Evolutionary conservation across 306 rosid genomes (phyloP), one percentile per base, ranked within the genome.

Genomic region (Cicer judaicum): DNA sequence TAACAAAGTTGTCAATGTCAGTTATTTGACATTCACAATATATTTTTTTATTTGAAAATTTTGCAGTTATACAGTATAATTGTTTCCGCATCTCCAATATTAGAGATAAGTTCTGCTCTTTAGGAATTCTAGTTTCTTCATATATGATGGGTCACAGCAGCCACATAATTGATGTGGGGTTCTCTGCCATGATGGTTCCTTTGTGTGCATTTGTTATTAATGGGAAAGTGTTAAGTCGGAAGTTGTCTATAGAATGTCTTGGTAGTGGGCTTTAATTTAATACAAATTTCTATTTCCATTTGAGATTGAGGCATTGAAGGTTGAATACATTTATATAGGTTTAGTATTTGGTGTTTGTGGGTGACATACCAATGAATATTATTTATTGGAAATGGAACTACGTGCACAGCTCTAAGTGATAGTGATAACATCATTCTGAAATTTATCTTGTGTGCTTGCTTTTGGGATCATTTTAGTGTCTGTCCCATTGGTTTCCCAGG

Each of bases 51-150:
- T 55, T 46, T 54, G 49, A 78, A 60, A 42, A 57, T 57, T 40
- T 40, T 39, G 19, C 16, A n/a, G 11, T 34, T 43, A 16, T 29
- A 18, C 18, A 5, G 72, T 53, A 59, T 47, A 49, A 38, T 56
- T 48, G 14, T 59, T 36, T 47, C 39, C 41, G 15, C 55, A 73
- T 55, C 19, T 43, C 69, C 72, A 67, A 49, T 63, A 61, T 36
- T 78, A 71, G 57, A 73, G 68, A 74, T 15, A 73, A 59, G 63
- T 67, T 72, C 48, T 64, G 21, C 60, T 52, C 64, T 55, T 70
- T 21, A 47, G 29, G 54, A 5, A 40, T 47, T 67, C 70, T 54
- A 43, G 70, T 49, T 48, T 53, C 49, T 46, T 50, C 24, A 2
- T 57, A 78, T 6, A 3, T 54, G 41, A n/a, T 62, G 13, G 42